phyloP scores from a whole-genome alignment of 2,329 filamentous ascomycete genomes.

The Thielaviopsis musarum region DNA sequence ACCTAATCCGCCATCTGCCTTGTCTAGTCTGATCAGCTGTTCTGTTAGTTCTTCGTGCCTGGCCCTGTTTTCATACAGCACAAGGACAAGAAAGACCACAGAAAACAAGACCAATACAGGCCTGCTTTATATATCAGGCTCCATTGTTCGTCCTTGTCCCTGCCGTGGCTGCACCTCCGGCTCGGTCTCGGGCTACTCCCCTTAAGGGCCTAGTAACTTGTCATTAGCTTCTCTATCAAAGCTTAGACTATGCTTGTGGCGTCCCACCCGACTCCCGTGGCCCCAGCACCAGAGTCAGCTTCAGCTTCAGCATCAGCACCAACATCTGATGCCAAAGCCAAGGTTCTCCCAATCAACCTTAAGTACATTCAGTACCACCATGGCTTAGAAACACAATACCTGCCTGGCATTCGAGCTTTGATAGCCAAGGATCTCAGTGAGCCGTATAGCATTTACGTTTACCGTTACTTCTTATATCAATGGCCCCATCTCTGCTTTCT shows the following conservation, averaged over 20 bases:
- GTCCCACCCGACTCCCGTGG: neutral
- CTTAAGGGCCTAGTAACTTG: neutral
- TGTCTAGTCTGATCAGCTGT: too few species aligned
- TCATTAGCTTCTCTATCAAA: neutral
- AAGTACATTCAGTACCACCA: slow-evolving; percentile 47
- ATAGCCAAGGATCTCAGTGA: slow-evolving; percentile 96
- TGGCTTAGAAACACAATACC: slow-evolving; percentile 43
- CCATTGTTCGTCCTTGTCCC: neutral
- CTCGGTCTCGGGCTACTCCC: neutral
- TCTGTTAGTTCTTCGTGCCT: too few species aligned
- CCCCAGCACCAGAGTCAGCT: neutral
- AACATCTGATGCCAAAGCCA: neutral
- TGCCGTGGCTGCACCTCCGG: neutral
- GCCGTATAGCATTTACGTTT: slow-evolving; percentile 98
- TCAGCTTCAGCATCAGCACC: neutral
- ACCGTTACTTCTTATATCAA: slow-evolving; percentile 93
- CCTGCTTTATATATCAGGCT: neutral
- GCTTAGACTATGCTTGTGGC: neutral
- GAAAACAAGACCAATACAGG: neutral
- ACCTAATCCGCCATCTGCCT: too few species aligned
- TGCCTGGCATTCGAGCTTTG: slow-evolving; percentile 75
- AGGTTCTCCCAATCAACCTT: slow-evolving; percentile 23
- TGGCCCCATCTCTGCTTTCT: slow-evolving; percentile 97
- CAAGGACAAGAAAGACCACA: neutral
- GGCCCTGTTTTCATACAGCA: neutral